Percentiles rank a stretch among this genome's conserved stretches.
phyloP scores from a whole-genome alignment of 805 yeast species.

The Nakazawaea anatomiae region DNA sequence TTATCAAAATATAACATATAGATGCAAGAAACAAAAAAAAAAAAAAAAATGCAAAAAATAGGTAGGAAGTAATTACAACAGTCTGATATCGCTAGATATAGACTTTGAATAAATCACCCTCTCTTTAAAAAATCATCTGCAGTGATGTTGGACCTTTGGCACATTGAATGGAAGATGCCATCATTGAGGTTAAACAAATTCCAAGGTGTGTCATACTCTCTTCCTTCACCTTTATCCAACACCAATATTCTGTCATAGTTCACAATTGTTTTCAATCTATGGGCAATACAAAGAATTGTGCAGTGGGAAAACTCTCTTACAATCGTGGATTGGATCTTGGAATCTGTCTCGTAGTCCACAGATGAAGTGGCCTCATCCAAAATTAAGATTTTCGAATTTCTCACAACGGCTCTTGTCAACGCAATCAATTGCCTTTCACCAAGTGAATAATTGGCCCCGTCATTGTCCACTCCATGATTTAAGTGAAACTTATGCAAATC shows the following conservation, averaged over 20 bases:
- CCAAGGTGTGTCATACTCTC: conserved; percentile 51
- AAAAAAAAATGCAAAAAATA: no score
- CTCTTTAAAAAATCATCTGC: conserved; percentile 28
- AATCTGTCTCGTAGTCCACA: conserved; percentile 70
- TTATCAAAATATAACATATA: no score
- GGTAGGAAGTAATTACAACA: no score
- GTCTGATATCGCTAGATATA: no score
- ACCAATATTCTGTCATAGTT: conserved; percentile 55
- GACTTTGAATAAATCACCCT: neutral
- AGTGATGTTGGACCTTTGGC: conserved; percentile 37
- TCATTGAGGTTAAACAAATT: conserved; percentile 31
- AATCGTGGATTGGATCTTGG: conserved; percentile 58
- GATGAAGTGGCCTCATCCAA: conserved; percentile 76
- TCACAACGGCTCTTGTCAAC: conserved; percentile 64
- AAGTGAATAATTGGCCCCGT: conserved; percentile 63
- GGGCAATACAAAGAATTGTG: conserved; percentile 71
- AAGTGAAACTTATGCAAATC: conserved; percentile 55
- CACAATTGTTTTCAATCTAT: conserved; percentile 58
- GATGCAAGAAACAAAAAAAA: no score
- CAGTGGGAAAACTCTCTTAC: conserved; percentile 51
- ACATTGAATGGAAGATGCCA: conserved; percentile 48
- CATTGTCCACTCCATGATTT: conserved; percentile 55
- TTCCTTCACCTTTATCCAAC: conserved; percentile 48
- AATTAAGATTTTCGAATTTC: conserved; percentile 54
- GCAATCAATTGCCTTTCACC: conserved; percentile 72